Percentiles rank a stretch among this genome's conserved stretches.
Evolutionary conservation across 306 rosid genomes (phyloP).

Genomic region (Carpinus fangiana): DNA sequence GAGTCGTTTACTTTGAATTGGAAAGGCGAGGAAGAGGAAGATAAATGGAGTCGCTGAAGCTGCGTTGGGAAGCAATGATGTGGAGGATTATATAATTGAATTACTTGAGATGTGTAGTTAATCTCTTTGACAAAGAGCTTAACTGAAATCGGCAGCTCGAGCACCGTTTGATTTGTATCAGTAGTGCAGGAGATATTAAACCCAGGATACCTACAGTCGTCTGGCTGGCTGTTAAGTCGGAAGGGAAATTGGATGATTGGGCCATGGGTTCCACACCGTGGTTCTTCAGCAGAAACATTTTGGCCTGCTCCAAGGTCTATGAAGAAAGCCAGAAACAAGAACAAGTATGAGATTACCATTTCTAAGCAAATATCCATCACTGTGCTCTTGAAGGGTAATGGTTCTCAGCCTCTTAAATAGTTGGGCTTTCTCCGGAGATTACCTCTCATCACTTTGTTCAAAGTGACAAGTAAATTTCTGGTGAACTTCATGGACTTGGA

Average conservation of each 20-base stretch:
- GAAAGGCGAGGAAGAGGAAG: too few species aligned
- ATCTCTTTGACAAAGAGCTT: constrained; percentile 25
- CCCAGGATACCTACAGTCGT: too few species aligned
- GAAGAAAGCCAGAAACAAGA: background rate
- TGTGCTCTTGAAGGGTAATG: background rate
- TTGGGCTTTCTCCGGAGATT: too few species aligned
- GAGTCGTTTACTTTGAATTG: too few species aligned
- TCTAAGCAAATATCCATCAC: background rate
- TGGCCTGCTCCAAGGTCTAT: background rate
- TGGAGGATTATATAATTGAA: constrained; percentile 26
- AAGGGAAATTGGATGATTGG: background rate
- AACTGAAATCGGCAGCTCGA: constrained; percentile 28
- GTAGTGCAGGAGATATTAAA: too few species aligned
- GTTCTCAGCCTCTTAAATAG: too few species aligned
- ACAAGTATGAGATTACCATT: background rate
- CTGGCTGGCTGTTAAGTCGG: too few species aligned
- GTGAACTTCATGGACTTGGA: too few species aligned
- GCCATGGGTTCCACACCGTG: constrained; percentile 25
- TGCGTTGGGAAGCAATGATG: constrained; percentile 11
- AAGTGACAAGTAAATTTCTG: too few species aligned
- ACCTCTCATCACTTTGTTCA: too few species aligned
- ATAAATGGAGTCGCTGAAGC: constrained; percentile 7
- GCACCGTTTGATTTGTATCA: too few species aligned
- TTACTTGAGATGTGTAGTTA: constrained; percentile 33
- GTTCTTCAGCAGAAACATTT: background rate